Evolutionary conservation across 352 stramenopile genomes (phyloP), one percentile per base, ranked within the genome.

Genomic region (Saprolegnia parasitica): DNA sequence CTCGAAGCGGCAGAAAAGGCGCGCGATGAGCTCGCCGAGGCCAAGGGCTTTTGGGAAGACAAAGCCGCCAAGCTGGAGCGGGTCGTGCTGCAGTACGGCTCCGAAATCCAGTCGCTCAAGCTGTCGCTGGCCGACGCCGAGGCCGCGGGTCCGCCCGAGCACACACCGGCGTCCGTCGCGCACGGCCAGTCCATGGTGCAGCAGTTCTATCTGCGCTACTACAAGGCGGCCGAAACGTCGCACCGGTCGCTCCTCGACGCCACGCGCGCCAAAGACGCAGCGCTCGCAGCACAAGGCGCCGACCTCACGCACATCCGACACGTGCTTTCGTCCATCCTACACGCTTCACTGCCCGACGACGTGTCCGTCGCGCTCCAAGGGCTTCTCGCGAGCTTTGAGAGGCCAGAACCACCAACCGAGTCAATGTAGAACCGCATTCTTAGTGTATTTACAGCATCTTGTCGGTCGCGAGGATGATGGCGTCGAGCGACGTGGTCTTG

Each of bases 201-300:
- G 21, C 37, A 24, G 8, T 67, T 67, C 29, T 67, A 55, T n/a
- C 2, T 67, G 29, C 35, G 37, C 1, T 67, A 67, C 29, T 67
- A 67, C 42, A 40, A 55, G 18, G 23, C 13, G 13, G 58, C 58
- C 20, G 58, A 67, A 21, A 67, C 40, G 20, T 55, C 52, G 32
- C 39, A 67, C 42, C 35, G 39, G 13, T 13, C 39, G 58, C n/a
- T 49, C 24, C 56, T 21, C 24, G 21, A 15, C 29, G 29, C 49
- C 37, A 23, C 18, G 5, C 37, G 37, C 6, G 58, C 16, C 1
- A 29, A 29, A 20, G 35, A 55, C 20, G 58, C 58, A 20, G 21
- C 18, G n/a, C 26, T 62, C 21, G 35, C 42, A 15, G 35, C 55
- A 42, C 26, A 23, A 24, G 23, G 26, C 24, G 55, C 11, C 55